Evolutionary conservation across 257 asterid species (phyloP), one percentile per base, ranked within the genome.

Genomic region (Salvia hispanica): DNA sequence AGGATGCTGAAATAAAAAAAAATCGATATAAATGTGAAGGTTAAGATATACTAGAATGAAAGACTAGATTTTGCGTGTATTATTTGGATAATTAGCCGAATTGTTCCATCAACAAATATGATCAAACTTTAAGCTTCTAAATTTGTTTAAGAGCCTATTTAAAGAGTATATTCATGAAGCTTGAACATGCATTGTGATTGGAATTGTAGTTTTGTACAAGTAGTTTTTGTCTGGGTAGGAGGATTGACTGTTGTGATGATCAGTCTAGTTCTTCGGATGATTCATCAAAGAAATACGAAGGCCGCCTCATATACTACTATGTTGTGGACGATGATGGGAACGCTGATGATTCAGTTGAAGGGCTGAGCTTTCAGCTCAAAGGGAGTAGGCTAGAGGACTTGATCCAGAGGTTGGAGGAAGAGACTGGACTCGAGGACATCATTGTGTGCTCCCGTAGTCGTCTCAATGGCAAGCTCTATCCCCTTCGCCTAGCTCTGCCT

Each of bases 401-500:
- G 83, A 75, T 83, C 5, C 72, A 59, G 64, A 88, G 76, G 68
- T 75, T 91, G 84, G 90, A 85, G 75, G 90, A 88, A 76, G 85
- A 83, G 82, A 86, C 95, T 18, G 92, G 86, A 48, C 74, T 86
- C 0, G 83, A 75, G 58, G 77, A 84, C 14, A 76, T 89, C 1
- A 78, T 88, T 1, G 94, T 87, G 42, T 91, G 96, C 62, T 82
- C 83, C 3, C 79, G 86, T 10, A 89, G 87, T 70, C 72, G 64
- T 21, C 62, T 86, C 34, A 82, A 80, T 39, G 92, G 94, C 55
- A 84, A 87, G 75, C 86, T 91, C 48, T 85, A 81, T 73, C 96
- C 95, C 1, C 95, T 91, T 14, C 94, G 98, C 13, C 53, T 91
- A 77, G 91, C 90, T 65, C 84, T 91, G 56, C 98, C 98, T 61